Evolutionary conservation across 108 stramenopile species (phyloP).

Genomic region (Stephanodiscus minutulus): DNA sequence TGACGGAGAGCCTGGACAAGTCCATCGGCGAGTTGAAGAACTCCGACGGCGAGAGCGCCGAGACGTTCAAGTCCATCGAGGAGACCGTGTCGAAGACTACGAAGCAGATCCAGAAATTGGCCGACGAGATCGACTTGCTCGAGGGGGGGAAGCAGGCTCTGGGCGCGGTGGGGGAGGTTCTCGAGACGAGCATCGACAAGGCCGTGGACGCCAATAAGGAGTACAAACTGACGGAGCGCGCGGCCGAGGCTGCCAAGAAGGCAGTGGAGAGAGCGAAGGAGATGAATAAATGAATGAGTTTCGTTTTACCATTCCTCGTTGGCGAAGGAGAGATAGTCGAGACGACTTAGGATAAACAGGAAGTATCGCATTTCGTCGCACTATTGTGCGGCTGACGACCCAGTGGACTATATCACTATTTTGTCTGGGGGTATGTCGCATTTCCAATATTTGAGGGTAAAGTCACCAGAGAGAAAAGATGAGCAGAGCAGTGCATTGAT

Average conservation of each 20-base stretch:
- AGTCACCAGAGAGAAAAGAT: too few relatives aligned
- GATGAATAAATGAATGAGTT: slow-evolving; percentile 4
- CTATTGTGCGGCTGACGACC: too few relatives aligned
- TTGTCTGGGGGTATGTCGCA: too few relatives aligned
- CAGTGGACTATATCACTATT: too few relatives aligned
- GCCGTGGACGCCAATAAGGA: slow-evolving; percentile 49
- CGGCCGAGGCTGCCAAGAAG: slow-evolving; percentile 48
- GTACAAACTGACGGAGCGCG: slow-evolving; percentile 53
- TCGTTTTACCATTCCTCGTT: background rate
- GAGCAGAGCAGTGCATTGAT: too few relatives aligned
- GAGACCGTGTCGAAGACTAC: slow-evolving; percentile 35
- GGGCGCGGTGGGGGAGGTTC: slow-evolving; percentile 50
- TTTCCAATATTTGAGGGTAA: too few relatives aligned
- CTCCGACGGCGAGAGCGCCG: slow-evolving; percentile 35
- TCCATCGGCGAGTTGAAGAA: slow-evolving; percentile 41
- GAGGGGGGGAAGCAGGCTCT: slow-evolving; percentile 52
- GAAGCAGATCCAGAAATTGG: slow-evolving; percentile 38
- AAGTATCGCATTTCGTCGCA: too few relatives aligned
- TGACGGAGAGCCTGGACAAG: slow-evolving; percentile 33
- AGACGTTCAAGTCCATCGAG: slow-evolving; percentile 41
- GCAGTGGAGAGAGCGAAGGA: slow-evolving; percentile 43
- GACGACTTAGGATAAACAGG: too few relatives aligned
- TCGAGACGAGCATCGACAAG: slow-evolving; percentile 53
- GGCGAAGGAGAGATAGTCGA: background rate
- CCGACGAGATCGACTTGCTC: slow-evolving; percentile 47